Evolutionary conservation across 306 rosid genomes (phyloP).

Genomic region (Coriaria nepalensis): DNA sequence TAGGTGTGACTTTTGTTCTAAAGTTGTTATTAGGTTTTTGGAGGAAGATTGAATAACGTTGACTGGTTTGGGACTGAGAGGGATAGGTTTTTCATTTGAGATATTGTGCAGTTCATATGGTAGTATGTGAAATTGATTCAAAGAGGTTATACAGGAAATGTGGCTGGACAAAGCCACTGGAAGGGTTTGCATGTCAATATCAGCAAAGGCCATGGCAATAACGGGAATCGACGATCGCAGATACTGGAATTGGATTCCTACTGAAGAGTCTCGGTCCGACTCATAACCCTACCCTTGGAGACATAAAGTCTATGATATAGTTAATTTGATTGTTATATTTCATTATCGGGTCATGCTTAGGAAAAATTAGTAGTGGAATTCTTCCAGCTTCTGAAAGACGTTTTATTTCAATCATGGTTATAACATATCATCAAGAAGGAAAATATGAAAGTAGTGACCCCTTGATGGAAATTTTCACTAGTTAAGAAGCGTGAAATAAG

Average conservation of each 20-base stretch:
- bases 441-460: too few relatives aligned
- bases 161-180: constrained; percentile 78
- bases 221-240: constrained; percentile 77
- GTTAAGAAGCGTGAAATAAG: too few relatives aligned
- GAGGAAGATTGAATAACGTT: neutral
- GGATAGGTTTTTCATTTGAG: constrained; percentile 3
- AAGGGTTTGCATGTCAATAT: constrained; percentile 46
- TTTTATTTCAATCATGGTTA: too few relatives aligned
- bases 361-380: too few relatives aligned
- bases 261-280: constrained; percentile 74
- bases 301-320: neutral
- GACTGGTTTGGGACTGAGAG: neutral
- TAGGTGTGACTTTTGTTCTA: neutral
- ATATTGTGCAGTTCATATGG: neutral
- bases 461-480: too few relatives aligned
- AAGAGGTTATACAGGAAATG: constrained; percentile 38
- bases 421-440: too few relatives aligned
- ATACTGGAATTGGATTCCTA: constrained; percentile 82
- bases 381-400: too few relatives aligned
- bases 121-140: constrained; percentile 4
- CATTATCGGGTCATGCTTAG: too few relatives aligned
- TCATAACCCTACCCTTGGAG: neutral
- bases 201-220: constrained; percentile 60
- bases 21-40: too few relatives aligned
- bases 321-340: too few relatives aligned